Evolutionary conservation across 1,139 yeast genomes (phyloP).

Genomic region (Zygoascus sp.): DNA sequence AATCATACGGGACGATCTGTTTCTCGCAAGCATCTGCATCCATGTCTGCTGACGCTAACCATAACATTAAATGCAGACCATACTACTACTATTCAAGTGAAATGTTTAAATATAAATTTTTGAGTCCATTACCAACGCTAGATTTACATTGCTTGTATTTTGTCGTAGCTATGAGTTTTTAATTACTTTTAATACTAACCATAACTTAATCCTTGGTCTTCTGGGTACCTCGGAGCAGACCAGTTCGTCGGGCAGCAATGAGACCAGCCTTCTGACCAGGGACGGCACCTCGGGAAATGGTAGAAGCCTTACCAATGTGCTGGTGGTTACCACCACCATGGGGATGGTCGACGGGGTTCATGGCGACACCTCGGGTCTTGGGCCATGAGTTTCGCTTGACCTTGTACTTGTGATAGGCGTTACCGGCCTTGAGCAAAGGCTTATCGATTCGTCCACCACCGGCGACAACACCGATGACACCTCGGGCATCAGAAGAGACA

Average conservation of each 20-base stretch:
- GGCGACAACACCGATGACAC: conserved; percentile 99
- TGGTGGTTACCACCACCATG: conserved; percentile 99
- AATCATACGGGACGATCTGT: too few relatives aligned
- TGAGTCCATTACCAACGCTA: not conserved
- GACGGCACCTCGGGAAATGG: conserved; percentile 99
- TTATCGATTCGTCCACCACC: conserved; percentile 99
- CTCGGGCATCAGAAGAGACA: conserved; percentile 93
- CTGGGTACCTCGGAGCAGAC: conserved; percentile 99
- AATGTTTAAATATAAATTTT: too few relatives aligned
- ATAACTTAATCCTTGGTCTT: conserved; percentile 72
- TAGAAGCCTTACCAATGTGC: conserved; percentile 99
- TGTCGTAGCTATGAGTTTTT: conserved; percentile 11
- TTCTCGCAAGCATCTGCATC: too few relatives aligned
- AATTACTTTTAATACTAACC: conserved; percentile 9
- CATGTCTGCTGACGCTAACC: too few relatives aligned
- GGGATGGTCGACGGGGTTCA: conserved; percentile 99
- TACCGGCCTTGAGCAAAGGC: conserved; percentile 99
- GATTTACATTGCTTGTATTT: not conserved
- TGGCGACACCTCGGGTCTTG: conserved; percentile 99
- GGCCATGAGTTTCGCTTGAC: conserved; percentile 99
- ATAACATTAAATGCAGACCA: too few relatives aligned
- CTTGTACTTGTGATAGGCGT: conserved; percentile 99
- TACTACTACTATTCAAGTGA: too few relatives aligned
- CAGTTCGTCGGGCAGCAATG: conserved; percentile 99
- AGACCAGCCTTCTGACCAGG: conserved; percentile 99